Conservation (phyloP, 192 early-diverging fungal species). For the Gigaspora rosea region DNA sequence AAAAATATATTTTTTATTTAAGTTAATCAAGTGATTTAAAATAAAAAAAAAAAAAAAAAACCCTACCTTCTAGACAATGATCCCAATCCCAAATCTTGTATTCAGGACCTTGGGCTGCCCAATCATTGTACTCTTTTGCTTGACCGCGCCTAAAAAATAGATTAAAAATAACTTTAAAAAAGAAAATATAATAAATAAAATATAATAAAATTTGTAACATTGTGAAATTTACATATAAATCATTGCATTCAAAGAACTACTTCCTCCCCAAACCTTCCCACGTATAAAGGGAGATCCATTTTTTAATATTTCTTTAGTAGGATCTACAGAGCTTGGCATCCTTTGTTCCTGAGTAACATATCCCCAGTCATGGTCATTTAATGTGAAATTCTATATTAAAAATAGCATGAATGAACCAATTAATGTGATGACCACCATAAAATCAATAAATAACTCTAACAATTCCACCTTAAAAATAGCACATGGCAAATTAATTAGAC, state of each 20-base stretch:
- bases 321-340: not conserved
- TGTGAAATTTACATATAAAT: not conserved
- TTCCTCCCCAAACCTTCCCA: constrained; percentile 2
- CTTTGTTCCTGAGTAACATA: not conserved
- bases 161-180: not conserved
- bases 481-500: not conserved
- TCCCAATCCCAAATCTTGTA: no score
- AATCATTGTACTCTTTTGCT: no score
- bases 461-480: not conserved
- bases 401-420: not conserved
- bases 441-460: not conserved
- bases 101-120: no score
- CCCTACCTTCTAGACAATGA: not conserved
- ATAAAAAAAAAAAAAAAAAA: not conserved
- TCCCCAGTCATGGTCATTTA: not conserved
- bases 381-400: not conserved
- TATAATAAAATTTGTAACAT: not conserved
- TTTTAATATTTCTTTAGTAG: not conserved
- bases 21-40: no score
- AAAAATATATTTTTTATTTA: not conserved
- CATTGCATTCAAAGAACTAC: not conserved
- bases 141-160: no score
- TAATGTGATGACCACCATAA: no score
- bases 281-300: not conserved
- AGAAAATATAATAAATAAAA: not conserved